Evolutionary conservation across 495 filamentous ascomycete species (phyloP).

Genomic region (Parmelia sp.): DNA sequence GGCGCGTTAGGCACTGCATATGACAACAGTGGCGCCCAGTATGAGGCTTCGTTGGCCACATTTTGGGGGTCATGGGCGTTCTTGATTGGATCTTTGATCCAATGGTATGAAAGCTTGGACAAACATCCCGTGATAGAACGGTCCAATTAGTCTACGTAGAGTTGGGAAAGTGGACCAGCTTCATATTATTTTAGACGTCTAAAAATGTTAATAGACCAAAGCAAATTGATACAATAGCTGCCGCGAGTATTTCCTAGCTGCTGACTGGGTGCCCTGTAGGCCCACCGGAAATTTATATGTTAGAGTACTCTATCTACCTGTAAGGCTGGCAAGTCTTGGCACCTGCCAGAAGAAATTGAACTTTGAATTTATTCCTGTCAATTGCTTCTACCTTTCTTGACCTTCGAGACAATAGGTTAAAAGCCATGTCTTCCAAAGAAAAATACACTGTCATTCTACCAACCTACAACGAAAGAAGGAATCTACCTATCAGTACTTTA

Average conservation of each 20-base stretch:
- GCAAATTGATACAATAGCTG: neutral
- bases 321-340: conserved; percentile 1
- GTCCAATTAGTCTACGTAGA: neutral
- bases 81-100: conserved; percentile 56
- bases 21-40: conserved; percentile 44
- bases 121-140: conserved; percentile 15
- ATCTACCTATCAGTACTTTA: conserved; percentile 55
- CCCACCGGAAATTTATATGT: too few species aligned
- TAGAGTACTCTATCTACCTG: too few species aligned
- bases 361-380: too few species aligned
- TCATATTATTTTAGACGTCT: too few species aligned
- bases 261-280: neutral
- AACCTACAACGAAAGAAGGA: conserved; percentile 96
- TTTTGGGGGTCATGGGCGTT: conserved; percentile 69
- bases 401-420: too few species aligned
- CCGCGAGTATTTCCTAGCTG: neutral
- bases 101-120: conserved; percentile 45
- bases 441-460: conserved; percentile 97
- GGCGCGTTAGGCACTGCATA: conserved; percentile 55
- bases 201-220: neutral
- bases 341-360: too few species aligned
- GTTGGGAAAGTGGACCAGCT: neutral
- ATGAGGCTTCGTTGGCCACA: conserved; percentile 52
- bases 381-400: too few species aligned
- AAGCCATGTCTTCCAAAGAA: conserved; percentile 8